These are phyloP conservation scores for Lachancea kluyveri DNA, from an alignment of 805 yeast species.

Conservation along the genomic window DNA sequence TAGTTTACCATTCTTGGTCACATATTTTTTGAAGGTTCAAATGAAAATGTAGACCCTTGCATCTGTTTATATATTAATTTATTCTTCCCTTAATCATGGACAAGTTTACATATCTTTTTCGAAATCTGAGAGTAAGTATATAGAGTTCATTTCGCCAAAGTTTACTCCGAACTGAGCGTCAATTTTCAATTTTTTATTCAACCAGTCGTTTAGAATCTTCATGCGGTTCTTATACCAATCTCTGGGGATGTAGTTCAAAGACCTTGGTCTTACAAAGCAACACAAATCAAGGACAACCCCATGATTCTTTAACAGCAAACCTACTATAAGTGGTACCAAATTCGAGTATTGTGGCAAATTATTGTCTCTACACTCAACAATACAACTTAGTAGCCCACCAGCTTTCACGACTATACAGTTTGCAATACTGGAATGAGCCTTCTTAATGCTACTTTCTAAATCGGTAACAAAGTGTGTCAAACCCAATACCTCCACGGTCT, in stretches of 20 bases:
- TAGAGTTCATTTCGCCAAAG: constrained; percentile 61
- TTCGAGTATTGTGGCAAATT: constrained; percentile 49
- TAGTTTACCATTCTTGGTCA: constrained; percentile 59
- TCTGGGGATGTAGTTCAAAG: constrained; percentile 55
- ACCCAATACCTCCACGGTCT: constrained; percentile 88
- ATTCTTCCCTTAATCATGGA: not conserved
- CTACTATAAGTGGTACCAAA: constrained; percentile 76
- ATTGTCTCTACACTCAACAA: constrained; percentile 55
- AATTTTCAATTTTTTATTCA: constrained; percentile 39
- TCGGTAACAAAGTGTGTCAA: constrained; percentile 86
- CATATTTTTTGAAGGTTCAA: constrained; percentile 31
- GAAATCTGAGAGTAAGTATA: constrained; percentile 51
- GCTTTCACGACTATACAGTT: constrained; percentile 69
- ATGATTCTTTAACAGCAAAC: constrained; percentile 71
- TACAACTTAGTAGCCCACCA: constrained; percentile 69
- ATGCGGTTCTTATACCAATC: constrained; percentile 77
- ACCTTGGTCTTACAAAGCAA: constrained; percentile 60
- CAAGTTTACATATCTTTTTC: constrained; percentile 29
- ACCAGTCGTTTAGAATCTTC: constrained; percentile 52
- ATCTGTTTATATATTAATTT: not conserved
- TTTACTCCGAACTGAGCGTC: constrained; percentile 49
- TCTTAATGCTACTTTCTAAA: constrained; percentile 63
- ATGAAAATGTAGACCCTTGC: constrained; percentile 19
- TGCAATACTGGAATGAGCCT: constrained; percentile 39
- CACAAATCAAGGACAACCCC: constrained; percentile 79